Percentiles rank a stretch among this genome's conserved stretches.
phyloP scores from a whole-genome alignment of 164 flowering plant species.

The Berberis vulgaris region DNA sequence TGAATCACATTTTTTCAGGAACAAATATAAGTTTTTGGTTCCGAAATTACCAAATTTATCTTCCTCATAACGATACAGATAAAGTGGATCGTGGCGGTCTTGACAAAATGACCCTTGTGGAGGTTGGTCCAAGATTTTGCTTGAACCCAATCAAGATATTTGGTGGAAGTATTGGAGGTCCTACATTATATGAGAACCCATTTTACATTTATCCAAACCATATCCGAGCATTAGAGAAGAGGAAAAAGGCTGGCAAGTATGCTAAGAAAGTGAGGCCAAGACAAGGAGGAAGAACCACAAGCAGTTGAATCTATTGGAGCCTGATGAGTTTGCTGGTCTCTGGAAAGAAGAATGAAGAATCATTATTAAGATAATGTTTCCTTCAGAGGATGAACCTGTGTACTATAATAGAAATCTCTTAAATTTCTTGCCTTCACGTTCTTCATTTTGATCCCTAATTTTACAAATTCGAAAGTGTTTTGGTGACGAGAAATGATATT shows the following conservation, averaged over 20 bases:
- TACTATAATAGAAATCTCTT: too few relatives aligned
- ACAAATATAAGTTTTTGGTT: slow-evolving; percentile 81
- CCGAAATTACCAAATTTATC: slow-evolving; percentile 91
- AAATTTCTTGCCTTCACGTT: too few relatives aligned
- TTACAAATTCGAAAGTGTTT: too few relatives aligned
- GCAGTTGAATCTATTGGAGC: slow-evolving; percentile 60
- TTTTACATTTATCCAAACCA: slow-evolving; percentile 8
- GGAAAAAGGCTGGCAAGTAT: slow-evolving; percentile 69
- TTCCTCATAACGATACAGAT: slow-evolving; percentile 74
- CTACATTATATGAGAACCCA: slow-evolving; percentile 10
- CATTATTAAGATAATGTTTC: too few relatives aligned
- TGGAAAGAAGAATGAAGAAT: slow-evolving; percentile 59
- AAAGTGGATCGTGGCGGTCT: slow-evolving; percentile 80
- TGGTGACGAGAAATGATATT: too few relatives aligned
- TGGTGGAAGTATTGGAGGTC: slow-evolving; percentile 9
- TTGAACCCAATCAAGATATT: slow-evolving; percentile 8
- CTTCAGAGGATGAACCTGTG: too few relatives aligned
- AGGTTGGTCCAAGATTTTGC: slow-evolving; percentile 41
- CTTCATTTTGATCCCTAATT: too few relatives aligned
- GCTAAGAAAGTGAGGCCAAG: slow-evolving; percentile 90
- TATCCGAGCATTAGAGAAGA: slow-evolving; percentile 79
- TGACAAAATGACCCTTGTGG: slow-evolving; percentile 89
- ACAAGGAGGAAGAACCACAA: slow-evolving; percentile 84
- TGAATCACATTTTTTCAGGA: slow-evolving; percentile 39
- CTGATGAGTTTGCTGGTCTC: slow-evolving; percentile 78